Conservation (phyloP, 2,329 filamentous ascomycete species). For the Aureobasidium sp. region DNA sequence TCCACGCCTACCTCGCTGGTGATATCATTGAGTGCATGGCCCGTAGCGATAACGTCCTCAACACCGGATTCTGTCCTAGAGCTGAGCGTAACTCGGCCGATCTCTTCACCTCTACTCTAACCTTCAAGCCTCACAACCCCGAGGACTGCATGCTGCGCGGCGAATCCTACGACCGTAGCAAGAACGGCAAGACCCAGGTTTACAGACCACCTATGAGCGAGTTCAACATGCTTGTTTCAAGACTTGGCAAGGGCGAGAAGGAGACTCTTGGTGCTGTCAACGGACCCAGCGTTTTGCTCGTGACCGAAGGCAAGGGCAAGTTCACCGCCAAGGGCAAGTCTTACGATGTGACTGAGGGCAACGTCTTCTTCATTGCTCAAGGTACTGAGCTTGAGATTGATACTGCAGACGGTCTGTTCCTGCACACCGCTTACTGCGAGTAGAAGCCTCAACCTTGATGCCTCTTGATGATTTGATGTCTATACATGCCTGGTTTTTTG, state of each 20-base stretch:
- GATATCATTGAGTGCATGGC: conserved; percentile 77
- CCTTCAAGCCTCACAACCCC: conserved; percentile 52
- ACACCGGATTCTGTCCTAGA: conserved; percentile 63
- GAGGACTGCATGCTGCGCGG: conserved; percentile 48
- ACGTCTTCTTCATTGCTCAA: conserved; percentile 58
- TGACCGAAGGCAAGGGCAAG: conserved; percentile 49
- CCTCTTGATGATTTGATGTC: background rate
- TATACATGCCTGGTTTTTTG: background rate
- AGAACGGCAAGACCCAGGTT: conserved; percentile 51
- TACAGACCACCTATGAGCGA: conserved; percentile 62
- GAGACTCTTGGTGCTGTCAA: conserved; percentile 48
- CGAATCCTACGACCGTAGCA: conserved; percentile 41
- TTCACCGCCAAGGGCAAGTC: conserved; percentile 46
- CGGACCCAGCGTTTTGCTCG: conserved; percentile 56
- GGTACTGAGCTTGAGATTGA: conserved; percentile 41
- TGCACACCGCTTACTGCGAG: conserved; percentile 41
- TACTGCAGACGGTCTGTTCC: conserved; percentile 34
- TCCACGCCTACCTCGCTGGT: conserved; percentile 64
- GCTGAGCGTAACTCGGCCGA: conserved; percentile 56
- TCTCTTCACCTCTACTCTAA: conserved; percentile 53
- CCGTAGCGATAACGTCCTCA: conserved; percentile 64
- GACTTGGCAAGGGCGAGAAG: conserved; percentile 46
- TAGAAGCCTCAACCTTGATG: conserved; percentile 16
- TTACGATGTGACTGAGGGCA: conserved; percentile 50
- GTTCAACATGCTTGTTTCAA: conserved; percentile 58